These are phyloP conservation scores for Hypoxylon sp. DNA, from an alignment of 2,329 filamentous ascomycete genomes.

Conservation along the genomic window DNA sequence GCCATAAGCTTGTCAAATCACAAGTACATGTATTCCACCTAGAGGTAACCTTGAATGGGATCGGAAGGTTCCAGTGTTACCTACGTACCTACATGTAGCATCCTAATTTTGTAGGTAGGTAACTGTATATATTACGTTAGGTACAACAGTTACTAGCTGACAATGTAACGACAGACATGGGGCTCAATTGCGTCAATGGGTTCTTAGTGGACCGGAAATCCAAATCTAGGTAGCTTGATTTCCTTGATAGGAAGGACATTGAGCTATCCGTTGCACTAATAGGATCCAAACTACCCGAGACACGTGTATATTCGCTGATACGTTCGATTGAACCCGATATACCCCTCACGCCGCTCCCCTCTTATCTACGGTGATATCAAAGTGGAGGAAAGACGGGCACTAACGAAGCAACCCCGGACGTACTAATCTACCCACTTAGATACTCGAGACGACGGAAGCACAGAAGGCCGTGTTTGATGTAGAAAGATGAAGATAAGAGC, in stretches of 20 bases:
- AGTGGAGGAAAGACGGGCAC: background rate
- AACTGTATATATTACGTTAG: no score
- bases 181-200: conserved; percentile 25
- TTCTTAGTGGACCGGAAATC: conserved; percentile 22
- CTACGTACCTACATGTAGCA: no score
- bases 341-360: background rate
- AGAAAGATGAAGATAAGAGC: background rate
- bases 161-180: conserved; percentile 30
- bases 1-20: background rate
- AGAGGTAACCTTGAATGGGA: no score
- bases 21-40: no score
- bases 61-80: background rate
- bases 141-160: background rate
- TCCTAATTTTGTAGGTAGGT: no score
- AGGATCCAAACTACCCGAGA: background rate
- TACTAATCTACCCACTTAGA: background rate
- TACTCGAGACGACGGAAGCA: background rate
- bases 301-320: background rate
- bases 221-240: conserved; percentile 11
- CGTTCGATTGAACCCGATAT: background rate
- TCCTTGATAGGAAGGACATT: conserved; percentile 27
- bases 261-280: background rate
- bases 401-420: background rate
- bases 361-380: background rate
- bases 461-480: background rate